Conservation (phyloP, 2,329 filamentous ascomycete genomes). For the Colletotrichum australisinense region DNA sequence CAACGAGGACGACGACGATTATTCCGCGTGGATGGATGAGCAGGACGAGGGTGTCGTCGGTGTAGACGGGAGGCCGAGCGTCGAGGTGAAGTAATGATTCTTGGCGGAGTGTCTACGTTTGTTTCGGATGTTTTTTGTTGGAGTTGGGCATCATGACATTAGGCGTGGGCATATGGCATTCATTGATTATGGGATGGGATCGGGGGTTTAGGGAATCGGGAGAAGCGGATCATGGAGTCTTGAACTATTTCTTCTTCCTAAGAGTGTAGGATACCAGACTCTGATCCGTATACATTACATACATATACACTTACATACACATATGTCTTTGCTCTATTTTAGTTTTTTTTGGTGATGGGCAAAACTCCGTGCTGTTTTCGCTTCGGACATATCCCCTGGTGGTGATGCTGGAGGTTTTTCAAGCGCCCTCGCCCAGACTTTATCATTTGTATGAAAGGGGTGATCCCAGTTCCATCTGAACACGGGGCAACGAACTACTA, state of each 20-base stretch:
- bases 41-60: constrained; percentile 10
- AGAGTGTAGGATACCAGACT: background rate
- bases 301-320: background rate
- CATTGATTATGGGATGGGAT: background rate
- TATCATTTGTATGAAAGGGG: no score
- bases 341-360: background rate
- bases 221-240: background rate
- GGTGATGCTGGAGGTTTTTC: no score
- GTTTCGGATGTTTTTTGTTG: background rate
- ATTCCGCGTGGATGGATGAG: constrained; percentile 50
- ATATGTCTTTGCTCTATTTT: background rate
- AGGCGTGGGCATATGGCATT: background rate
- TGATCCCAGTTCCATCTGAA: no score
- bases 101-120: background rate
- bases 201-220: background rate
- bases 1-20: constrained; percentile 47
- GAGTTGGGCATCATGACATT: background rate
- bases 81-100: constrained; percentile 1
- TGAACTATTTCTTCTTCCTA: background rate
- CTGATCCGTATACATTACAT: background rate
- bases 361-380: background rate
- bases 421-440: no score
- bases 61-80: background rate
- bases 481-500: no score
- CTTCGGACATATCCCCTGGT: background rate